Percentiles rank a stretch among this genome's conserved stretches.
phyloP scores from a whole-genome alignment of 495 filamentous ascomycete species.

The Aspergillus panamensis region DNA sequence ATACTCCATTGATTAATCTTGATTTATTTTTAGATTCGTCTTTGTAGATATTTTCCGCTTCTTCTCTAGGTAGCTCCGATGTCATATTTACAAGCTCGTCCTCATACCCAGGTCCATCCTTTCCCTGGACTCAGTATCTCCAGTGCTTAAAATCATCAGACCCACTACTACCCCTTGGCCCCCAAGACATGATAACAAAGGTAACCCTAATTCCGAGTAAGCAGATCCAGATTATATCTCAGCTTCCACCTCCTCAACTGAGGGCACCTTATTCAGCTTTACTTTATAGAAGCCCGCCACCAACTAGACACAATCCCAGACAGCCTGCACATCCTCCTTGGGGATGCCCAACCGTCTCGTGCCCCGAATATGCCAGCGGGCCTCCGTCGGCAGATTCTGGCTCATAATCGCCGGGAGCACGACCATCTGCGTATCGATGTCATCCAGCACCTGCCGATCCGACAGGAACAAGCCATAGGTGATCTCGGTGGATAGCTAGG shows the following conservation, averaged over 20 bases:
- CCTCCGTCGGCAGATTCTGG: slow-evolving; percentile 51
- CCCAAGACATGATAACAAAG: too few relatives aligned
- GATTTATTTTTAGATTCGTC: too few relatives aligned
- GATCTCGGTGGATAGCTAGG: slow-evolving; percentile 39
- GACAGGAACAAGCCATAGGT: slow-evolving; percentile 58
- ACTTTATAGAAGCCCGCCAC: slow-evolving; percentile 37
- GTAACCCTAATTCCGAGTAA: not conserved
- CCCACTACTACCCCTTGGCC: too few relatives aligned
- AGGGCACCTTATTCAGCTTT: slow-evolving; percentile 43
- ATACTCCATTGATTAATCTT: too few relatives aligned
- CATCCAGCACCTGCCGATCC: slow-evolving; percentile 50
- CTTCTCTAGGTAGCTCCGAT: too few relatives aligned
- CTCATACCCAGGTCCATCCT: too few relatives aligned
- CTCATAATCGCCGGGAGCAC: slow-evolving; percentile 57
- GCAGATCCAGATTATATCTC: slow-evolving; percentile 29
- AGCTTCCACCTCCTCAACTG: slow-evolving; percentile 45
- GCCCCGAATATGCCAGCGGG: slow-evolving; percentile 57
- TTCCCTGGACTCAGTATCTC: too few relatives aligned
- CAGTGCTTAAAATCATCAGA: too few relatives aligned
- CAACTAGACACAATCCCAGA: slow-evolving; percentile 39
- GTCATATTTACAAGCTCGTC: too few relatives aligned
- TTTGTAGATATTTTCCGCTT: too few relatives aligned
- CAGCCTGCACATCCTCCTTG: slow-evolving; percentile 47
- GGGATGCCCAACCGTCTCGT: slow-evolving; percentile 49
- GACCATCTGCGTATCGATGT: slow-evolving; percentile 53